phyloP scores from a whole-genome alignment of 192 early-diverging fungal species.

The Podila epigama region DNA sequence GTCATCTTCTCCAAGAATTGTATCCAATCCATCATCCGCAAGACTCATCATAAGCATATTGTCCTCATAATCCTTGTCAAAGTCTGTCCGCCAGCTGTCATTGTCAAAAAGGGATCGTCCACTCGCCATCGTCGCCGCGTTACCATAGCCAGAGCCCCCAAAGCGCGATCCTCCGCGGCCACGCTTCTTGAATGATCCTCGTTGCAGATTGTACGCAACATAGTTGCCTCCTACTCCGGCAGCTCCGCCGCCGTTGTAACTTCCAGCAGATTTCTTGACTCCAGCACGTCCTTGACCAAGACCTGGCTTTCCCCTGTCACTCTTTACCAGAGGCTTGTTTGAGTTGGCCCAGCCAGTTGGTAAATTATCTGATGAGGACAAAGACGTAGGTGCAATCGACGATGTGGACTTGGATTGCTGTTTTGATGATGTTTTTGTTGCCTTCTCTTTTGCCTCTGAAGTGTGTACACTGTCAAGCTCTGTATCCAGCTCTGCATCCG shows the following conservation, averaged over 20 bases:
- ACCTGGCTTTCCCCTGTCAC: conserved; percentile 23
- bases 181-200: conserved; percentile 21
- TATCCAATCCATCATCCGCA: conserved; percentile 4
- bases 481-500: no score
- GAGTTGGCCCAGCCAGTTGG: conserved; percentile 27
- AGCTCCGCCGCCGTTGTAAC: conserved; percentile 15
- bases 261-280: not conserved
- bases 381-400: not conserved
- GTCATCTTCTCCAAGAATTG: conserved; percentile 18
- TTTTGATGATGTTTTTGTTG: not conserved
- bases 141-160: conserved; percentile 14
- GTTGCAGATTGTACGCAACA: conserved; percentile 41
- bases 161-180: conserved; percentile 27
- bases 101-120: conserved; percentile 26
- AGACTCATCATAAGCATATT: conserved; percentile 9
- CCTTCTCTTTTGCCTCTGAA: no score
- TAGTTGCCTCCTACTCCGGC: conserved; percentile 22
- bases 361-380: not conserved
- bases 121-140: conserved; percentile 2
- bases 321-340: conserved; percentile 37
- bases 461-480: no score
- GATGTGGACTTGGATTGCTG: not conserved
- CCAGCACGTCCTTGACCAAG: conserved; percentile 30
- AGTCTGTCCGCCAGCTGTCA: conserved; percentile 32
- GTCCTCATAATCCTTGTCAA: conserved; percentile 34